phyloP scores from a whole-genome alignment of 306 rosid species.

The Casuarina glauca region DNA sequence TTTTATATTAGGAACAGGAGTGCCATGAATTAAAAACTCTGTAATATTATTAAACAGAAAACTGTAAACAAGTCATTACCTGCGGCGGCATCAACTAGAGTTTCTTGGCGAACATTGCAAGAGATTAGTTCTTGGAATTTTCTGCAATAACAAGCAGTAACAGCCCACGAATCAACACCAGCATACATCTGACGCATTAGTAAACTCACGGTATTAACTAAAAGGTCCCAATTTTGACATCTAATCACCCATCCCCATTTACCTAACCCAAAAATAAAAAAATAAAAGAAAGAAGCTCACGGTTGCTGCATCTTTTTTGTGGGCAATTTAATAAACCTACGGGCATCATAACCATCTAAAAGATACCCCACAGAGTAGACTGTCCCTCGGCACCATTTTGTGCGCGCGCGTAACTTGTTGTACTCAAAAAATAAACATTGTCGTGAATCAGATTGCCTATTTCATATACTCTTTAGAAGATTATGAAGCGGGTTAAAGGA shows the following conservation, averaged over 20 bases:
- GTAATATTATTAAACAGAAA: neutral
- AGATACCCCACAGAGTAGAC: neutral
- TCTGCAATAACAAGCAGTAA: slow-evolving; percentile 40
- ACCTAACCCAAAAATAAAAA: no score
- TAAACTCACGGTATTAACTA: neutral
- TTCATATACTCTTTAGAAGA: neutral
- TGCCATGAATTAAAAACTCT: neutral
- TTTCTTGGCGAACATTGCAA: slow-evolving; percentile 27
- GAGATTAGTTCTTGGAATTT: slow-evolving; percentile 49
- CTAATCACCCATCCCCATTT: no score
- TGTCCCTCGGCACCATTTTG: neutral
- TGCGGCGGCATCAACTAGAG: slow-evolving; percentile 27
- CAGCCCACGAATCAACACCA: neutral
- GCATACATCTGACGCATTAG: slow-evolving; percentile 1
- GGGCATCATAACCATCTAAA: neutral
- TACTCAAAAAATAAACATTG: neutral
- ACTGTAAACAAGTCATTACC: slow-evolving; percentile 33
- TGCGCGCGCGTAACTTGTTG: neutral
- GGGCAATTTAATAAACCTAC: neutral
- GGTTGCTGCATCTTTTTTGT: neutral
- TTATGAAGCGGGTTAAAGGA: neutral
- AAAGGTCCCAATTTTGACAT: no score
- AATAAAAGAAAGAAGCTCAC: neutral
- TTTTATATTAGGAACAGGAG: neutral
- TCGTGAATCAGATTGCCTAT: neutral